phyloP scores from a whole-genome alignment of 305 asterid species.

The Withania somnifera region DNA sequence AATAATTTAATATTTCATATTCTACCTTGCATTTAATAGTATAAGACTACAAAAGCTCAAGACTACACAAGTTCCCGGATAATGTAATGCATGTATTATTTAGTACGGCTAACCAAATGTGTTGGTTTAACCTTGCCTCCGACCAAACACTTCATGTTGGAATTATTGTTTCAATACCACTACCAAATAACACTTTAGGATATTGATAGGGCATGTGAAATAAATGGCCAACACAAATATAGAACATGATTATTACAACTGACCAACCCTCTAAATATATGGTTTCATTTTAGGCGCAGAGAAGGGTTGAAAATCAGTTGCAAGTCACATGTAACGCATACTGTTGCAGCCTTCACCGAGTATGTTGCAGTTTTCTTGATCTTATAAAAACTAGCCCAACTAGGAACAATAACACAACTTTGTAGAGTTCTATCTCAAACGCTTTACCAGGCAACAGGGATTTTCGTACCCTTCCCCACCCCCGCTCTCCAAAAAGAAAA shows the following conservation, averaged over 20 bases:
- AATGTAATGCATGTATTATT: background rate
- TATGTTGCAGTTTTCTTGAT: background rate
- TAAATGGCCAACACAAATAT: background rate
- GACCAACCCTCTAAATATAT: background rate
- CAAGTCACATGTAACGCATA: background rate
- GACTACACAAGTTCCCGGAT: background rate
- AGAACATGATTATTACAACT: background rate
- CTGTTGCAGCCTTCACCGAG: background rate
- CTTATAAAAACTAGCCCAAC: background rate
- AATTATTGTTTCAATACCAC: background rate
- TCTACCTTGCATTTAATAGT: background rate
- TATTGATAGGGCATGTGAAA: background rate
- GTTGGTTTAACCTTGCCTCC: background rate
- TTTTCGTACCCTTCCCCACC: background rate
- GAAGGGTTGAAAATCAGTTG: background rate
- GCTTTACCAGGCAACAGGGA: background rate
- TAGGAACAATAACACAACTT: background rate
- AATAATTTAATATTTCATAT: background rate
- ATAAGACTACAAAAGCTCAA: too few relatives aligned
- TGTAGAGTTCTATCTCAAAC: background rate
- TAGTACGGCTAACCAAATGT: too few relatives aligned
- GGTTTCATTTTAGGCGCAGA: background rate
- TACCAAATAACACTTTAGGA: background rate
- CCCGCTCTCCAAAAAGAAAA: background rate
- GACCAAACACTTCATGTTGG: background rate